These are phyloP conservation scores for Fusarium sp. DNA, from an alignment of 2,329 filamentous ascomycete species.

Conservation along the genomic window DNA sequence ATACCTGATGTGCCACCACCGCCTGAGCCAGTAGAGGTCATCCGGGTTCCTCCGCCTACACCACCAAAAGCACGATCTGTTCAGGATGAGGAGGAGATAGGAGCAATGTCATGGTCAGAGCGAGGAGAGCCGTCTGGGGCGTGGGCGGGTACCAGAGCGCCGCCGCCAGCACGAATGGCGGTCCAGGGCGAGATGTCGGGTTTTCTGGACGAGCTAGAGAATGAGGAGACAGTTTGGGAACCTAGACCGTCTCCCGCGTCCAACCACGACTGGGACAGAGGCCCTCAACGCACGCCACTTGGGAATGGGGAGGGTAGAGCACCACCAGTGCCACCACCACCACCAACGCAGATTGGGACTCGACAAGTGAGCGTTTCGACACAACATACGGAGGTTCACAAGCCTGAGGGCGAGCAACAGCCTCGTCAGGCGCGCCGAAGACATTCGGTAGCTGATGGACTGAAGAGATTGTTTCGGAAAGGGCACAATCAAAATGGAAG, in stretches of 20 bases:
- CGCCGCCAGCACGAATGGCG: slow-evolving; percentile 10
- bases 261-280: slow-evolving; percentile 8
- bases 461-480: slow-evolving; percentile 56
- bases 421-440: slow-evolving; percentile 42
- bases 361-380: slow-evolving; percentile 18
- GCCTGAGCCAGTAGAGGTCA: slow-evolving; percentile 25
- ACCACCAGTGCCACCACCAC: slow-evolving; percentile 18
- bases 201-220: slow-evolving; percentile 8
- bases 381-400: slow-evolving; percentile 3
- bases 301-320: slow-evolving; percentile 3
- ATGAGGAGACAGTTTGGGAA: slow-evolving; percentile 13
- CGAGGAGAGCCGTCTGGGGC: slow-evolving; percentile 9
- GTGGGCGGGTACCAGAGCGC: neutral
- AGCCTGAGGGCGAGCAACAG: slow-evolving; percentile 12
- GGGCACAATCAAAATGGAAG: slow-evolving; percentile 31
- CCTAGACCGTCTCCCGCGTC: slow-evolving; percentile 18
- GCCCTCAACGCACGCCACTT: slow-evolving; percentile 7
- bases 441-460: slow-evolving; percentile 51
- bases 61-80: slow-evolving; percentile 29
- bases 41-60: slow-evolving; percentile 26
- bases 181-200: slow-evolving; percentile 11
- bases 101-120: slow-evolving; percentile 16
- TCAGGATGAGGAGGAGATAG: neutral
- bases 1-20: slow-evolving; percentile 25
- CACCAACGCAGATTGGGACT: slow-evolving; percentile 1